Evolutionary conservation across 441 rosid species (phyloP).

Genomic region (Gossypium davidsonii): DNA sequence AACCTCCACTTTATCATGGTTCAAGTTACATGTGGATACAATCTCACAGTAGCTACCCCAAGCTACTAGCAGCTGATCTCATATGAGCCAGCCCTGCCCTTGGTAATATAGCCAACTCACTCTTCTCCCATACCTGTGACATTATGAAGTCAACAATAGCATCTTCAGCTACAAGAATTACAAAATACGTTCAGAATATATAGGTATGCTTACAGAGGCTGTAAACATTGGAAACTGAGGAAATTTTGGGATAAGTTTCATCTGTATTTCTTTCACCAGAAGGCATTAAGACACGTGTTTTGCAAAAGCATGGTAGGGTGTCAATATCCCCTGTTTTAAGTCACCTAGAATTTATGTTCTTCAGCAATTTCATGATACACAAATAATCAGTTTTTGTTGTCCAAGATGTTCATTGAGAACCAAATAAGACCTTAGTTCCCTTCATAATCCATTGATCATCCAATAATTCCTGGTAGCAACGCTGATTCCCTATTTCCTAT

Average conservation of each 20-base stretch:
- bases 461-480: too few relatives aligned
- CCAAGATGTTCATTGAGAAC: too few relatives aligned
- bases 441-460: too few relatives aligned
- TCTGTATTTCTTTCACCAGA: neutral
- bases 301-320: neutral
- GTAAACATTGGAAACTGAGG: slow-evolving; percentile 97
- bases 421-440: too few relatives aligned
- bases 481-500: too few relatives aligned
- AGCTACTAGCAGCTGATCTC: slow-evolving; percentile 79
- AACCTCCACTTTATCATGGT: slow-evolving; percentile 8
- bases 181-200: neutral
- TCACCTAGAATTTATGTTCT: too few relatives aligned
- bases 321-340: neutral
- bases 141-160: neutral
- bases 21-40: neutral
- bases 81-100: slow-evolving; percentile 68
- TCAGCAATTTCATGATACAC: too few relatives aligned
- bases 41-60: neutral
- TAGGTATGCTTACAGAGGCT: slow-evolving; percentile 56
- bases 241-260: neutral
- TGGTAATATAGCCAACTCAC: slow-evolving; percentile 97
- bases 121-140: slow-evolving; percentile 93
- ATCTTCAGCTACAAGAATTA: neutral
- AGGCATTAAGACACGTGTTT: neutral
- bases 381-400: too few relatives aligned